These are phyloP conservation scores for Solanum hybrid DNA, from an alignment of 305 asterid species.

Conservation along the genomic window DNA sequence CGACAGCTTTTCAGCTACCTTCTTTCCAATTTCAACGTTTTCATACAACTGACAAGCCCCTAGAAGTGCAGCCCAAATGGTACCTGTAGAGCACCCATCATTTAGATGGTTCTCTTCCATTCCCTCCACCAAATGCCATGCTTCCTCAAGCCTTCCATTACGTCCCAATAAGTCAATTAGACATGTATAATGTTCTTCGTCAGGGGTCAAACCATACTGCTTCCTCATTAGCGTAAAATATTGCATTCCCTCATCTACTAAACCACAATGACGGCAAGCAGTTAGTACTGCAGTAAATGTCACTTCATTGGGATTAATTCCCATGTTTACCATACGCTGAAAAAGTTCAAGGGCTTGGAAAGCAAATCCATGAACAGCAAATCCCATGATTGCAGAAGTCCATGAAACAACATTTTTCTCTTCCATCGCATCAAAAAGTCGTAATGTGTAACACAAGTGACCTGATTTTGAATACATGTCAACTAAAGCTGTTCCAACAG, in stretches of 20 bases:
- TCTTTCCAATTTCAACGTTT: constrained; percentile 22
- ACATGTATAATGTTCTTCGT: constrained; percentile 33
- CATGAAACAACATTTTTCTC: constrained; percentile 29
- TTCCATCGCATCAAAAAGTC: constrained; percentile 21
- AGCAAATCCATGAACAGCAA: constrained; percentile 28
- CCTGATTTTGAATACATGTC: constrained; percentile 39
- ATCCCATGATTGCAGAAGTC: constrained; percentile 29
- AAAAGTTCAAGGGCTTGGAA: constrained; percentile 19
- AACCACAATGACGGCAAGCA: constrained; percentile 35
- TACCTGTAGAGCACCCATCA: background rate
- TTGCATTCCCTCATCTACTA: constrained; percentile 29
- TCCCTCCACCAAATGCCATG: constrained; percentile 26
- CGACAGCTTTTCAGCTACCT: constrained; percentile 19
- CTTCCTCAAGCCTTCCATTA: constrained; percentile 34
- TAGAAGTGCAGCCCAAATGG: constrained; percentile 30
- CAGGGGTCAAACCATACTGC: constrained; percentile 16
- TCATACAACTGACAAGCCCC: constrained; percentile 30
- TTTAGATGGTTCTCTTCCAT: constrained; percentile 3
- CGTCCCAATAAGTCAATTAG: constrained; percentile 33
- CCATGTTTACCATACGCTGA: constrained; percentile 22
- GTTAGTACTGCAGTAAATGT: constrained; percentile 28
- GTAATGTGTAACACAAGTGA: constrained; percentile 15
- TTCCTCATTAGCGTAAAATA: constrained; percentile 23
- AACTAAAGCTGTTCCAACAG: constrained; percentile 35
- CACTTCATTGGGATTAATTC: constrained; percentile 26